Evolutionary conservation across 345 rosid species (phyloP).

Genomic region (Garcia nutans): DNA sequence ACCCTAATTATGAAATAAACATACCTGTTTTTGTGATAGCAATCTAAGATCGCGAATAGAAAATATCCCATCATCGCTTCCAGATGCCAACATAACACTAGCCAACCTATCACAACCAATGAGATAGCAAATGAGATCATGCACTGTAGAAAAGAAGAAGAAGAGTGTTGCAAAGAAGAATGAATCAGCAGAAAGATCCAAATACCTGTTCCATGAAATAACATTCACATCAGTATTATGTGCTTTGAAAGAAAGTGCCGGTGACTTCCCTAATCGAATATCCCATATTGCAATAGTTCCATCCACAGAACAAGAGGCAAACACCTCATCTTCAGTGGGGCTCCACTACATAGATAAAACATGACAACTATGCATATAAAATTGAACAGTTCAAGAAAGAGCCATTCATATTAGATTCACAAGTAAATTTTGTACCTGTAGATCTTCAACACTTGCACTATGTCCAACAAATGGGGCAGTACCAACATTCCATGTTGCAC

Average conservation of each 20-base stretch:
- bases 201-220: constrained; percentile 92
- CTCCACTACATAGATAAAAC: constrained; percentile 74
- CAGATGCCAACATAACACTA: constrained; percentile 92
- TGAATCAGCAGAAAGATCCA: constrained; percentile 8
- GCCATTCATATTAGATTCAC: not conserved
- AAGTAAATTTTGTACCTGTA: constrained; percentile 51
- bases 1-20: not conserved
- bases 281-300: constrained; percentile 88
- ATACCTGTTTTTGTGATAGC: constrained; percentile 27
- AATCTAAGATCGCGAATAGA: constrained; percentile 87
- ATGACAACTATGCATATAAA: constrained; percentile 8
- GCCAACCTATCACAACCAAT: constrained; percentile 59
- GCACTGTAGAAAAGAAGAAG: not conserved
- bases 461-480: constrained; percentile 69
- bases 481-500: constrained; percentile 78
- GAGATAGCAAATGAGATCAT: not conserved
- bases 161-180: not conserved
- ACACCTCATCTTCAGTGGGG: constrained; percentile 72
- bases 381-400: constrained; percentile 5
- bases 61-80: constrained; percentile 93
- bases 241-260: constrained; percentile 72
- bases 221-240: constrained; percentile 94
- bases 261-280: constrained; percentile 61
- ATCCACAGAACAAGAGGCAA: constrained; percentile 89
- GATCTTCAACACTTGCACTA: constrained; percentile 85